These are phyloP conservation scores for Meira nashicola DNA, from an alignment of 1,284 basidiomycete genomes.

Conservation along the genomic window DNA sequence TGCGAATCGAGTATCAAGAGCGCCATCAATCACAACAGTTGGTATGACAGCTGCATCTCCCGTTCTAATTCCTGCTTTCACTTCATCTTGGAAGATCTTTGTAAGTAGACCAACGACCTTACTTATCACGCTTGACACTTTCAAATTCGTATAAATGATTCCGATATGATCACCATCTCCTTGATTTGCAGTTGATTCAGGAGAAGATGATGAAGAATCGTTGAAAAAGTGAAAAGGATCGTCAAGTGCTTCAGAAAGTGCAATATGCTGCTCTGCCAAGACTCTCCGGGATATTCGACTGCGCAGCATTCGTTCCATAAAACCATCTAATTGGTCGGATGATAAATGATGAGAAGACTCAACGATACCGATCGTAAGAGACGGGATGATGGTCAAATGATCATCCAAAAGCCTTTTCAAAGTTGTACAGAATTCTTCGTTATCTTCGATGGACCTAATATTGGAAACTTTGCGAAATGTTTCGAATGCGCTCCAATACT, in stretches of 20 bases:
- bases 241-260: conserved; percentile 63
- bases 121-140: conserved; percentile 57
- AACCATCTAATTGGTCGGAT: conserved; percentile 74
- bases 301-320: conserved; percentile 84
- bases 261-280: conserved; percentile 81
- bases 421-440: conserved; percentile 72
- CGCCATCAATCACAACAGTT: conserved; percentile 68
- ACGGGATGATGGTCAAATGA: conserved; percentile 60
- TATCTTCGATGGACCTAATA: conserved; percentile 70
- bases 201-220: conserved; percentile 7
- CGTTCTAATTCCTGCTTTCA: conserved; percentile 29
- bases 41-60: conserved; percentile 56
- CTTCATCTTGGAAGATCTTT: conserved; percentile 60
- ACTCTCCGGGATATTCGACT: conserved; percentile 80
- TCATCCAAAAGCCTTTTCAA: conserved; percentile 65
- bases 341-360: conserved; percentile 66
- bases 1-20: conserved; percentile 68
- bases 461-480: conserved; percentile 68
- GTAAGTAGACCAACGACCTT: conserved; percentile 68
- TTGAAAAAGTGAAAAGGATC: conserved; percentile 45
- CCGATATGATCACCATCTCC: conserved; percentile 63
- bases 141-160: conserved; percentile 74
- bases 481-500: conserved; percentile 55
- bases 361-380: conserved; percentile 49
- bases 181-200: conserved; percentile 4